Evolutionary conservation across 768 basidiomycete genomes (phyloP).

Genomic region (Plicaturopsis crispa): DNA sequence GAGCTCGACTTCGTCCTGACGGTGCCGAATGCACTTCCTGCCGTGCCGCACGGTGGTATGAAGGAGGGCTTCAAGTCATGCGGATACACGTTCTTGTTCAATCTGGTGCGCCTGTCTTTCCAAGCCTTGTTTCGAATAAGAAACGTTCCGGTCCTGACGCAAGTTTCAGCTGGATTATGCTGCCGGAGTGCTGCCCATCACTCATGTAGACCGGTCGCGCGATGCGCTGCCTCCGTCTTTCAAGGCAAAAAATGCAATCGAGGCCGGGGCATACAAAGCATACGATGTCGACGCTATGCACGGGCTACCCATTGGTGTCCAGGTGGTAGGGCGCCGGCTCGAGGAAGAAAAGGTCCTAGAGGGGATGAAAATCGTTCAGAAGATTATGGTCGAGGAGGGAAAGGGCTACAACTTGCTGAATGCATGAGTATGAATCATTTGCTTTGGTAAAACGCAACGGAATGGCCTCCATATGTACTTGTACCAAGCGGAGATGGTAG

Average conservation of each 20-base stretch:
- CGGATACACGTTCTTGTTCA: constrained; percentile 62
- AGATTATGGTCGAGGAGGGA: constrained; percentile 17
- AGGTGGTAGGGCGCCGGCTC: constrained; percentile 51
- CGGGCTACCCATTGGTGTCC: constrained; percentile 62
- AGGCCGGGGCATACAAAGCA: constrained; percentile 37
- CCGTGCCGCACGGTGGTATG: constrained; percentile 44
- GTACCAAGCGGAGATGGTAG: too few relatives aligned
- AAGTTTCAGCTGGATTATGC: constrained; percentile 40
- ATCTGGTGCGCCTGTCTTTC: constrained; percentile 32
- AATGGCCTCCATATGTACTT: too few relatives aligned
- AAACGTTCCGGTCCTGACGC: neutral
- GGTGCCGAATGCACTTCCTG: constrained; percentile 56
- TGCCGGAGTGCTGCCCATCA: constrained; percentile 56
- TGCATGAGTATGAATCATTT: neutral
- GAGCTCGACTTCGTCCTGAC: constrained; percentile 57
- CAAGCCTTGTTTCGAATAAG: neutral
- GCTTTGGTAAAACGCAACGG: too few relatives aligned
- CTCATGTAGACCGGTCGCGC: constrained; percentile 34
- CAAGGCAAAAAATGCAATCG: constrained; percentile 32
- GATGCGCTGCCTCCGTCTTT: constrained; percentile 32
- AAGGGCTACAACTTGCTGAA: constrained; percentile 10
- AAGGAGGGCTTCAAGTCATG: constrained; percentile 51
- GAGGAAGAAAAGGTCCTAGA: constrained; percentile 71
- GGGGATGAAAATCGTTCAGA: constrained; percentile 55
- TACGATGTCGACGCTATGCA: constrained; percentile 61